Base-by-base conservation (phyloP, 2,329 filamentous ascomycete species). In the Alternaria gaisen region DNA sequence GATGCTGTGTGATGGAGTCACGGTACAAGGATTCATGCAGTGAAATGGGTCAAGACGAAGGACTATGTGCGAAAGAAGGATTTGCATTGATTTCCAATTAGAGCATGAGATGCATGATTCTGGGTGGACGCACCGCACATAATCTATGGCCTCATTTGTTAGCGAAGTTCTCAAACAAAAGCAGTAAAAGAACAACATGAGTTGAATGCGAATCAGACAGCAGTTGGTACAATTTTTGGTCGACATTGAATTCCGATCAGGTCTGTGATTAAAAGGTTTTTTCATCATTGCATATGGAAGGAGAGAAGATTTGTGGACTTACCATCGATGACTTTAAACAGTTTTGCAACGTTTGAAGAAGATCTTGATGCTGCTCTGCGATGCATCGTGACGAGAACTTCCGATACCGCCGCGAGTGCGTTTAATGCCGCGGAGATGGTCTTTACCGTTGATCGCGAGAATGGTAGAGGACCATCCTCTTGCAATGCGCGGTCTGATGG, bases 351-450 rank as follows among this genome's bases (percentile, higher is more conserved):
- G 86, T 72, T 89, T 88, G 78, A 97, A 94, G 81, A 95, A 97
- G 0, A 86, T 85, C 46, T 92, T 88, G 69, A 97, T 86, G 18
- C 86, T 92, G 72, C 86, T 89, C 77, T 97, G 94, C 47, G 84
- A 88, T 11, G 86, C 84, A 75, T 97, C 93, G 73, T 92, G 89
- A 57, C 85, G 84, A 40, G 91, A 85, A 69, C 90, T 95, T 56
- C 93, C 93, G 58, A 97, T 91, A 4, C 93, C 93, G 30, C 92
- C 92, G 24, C 90, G 83, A 9, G 92, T 94, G 77, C 92, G 91
- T 76, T 90, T 94, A 59, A 97, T 81, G 28, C 89, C 88, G 44
- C 82, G 79, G 3, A 97, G 85, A 78, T 97, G 94, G 4, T 87
- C 85, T 61, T 86, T 85, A 63, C 86, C 86, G 74, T 97, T 94